phyloP scores from a whole-genome alignment of 257 asterid genomes.

The Ehretia macrophylla region DNA sequence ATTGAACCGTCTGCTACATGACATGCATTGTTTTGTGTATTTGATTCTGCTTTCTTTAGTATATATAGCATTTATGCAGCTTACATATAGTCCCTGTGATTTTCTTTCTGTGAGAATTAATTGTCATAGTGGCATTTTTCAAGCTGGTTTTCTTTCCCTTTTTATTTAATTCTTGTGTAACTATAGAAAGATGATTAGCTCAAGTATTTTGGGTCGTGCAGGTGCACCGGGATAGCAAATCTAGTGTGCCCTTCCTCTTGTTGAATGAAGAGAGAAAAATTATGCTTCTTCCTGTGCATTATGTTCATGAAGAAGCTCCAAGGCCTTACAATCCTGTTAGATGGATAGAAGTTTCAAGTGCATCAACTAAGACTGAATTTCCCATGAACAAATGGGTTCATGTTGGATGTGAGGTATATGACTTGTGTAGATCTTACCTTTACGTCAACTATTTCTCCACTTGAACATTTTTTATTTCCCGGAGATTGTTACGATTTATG shows the following conservation, averaged over 20 bases:
- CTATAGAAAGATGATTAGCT: too few relatives aligned
- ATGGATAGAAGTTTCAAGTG: conserved; percentile 32
- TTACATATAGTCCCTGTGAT: too few relatives aligned
- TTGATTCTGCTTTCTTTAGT: too few relatives aligned
- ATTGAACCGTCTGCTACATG: too few relatives aligned
- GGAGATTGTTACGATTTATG: too few relatives aligned
- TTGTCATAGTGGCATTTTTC: too few relatives aligned
- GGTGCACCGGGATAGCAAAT: conserved; percentile 42
- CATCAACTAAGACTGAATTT: conserved; percentile 43
- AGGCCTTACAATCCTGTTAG: conserved; percentile 26
- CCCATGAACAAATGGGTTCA: conserved; percentile 80
- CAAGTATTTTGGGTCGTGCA: conserved; percentile 28
- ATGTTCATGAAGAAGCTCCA: conserved; percentile 46
- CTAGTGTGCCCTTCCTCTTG: conserved; percentile 58
- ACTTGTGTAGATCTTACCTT: background rate
- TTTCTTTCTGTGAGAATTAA: too few relatives aligned
- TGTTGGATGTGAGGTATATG: conserved; percentile 80
- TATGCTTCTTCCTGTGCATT: conserved; percentile 50
- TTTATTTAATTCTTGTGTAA: too few relatives aligned
- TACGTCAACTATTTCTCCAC: background rate
- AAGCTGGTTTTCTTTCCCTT: too few relatives aligned
- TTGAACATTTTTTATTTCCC: background rate
- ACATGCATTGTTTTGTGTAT: too few relatives aligned
- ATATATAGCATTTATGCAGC: too few relatives aligned
- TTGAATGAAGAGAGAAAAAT: conserved; percentile 57